Percentiles rank a stretch among this genome's conserved stretches.
Conservation (phyloP, 129 eudicot genomes). For the Artemisia argyi region DNA sequence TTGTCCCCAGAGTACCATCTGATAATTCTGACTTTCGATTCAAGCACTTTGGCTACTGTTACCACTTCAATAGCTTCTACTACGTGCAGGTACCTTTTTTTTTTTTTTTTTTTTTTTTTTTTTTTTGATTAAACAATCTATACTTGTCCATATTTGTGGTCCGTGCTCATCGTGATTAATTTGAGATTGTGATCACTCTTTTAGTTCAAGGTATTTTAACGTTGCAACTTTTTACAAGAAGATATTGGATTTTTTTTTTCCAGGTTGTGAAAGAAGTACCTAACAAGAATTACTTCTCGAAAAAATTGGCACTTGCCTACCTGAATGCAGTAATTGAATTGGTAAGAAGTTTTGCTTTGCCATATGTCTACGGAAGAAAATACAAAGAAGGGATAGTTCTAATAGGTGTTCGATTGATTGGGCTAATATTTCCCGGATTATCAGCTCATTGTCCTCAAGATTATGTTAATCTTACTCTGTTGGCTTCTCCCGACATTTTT, state of each 20-base stretch:
- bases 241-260: conserved; percentile 7
- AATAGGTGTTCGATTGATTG: conserved; percentile 23
- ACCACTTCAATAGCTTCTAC: conserved; percentile 48
- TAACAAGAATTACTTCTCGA: conserved; percentile 45
- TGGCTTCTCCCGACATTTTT: conserved; percentile 27
- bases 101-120: too few species aligned
- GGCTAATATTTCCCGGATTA: conserved; percentile 29
- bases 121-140: too few species aligned
- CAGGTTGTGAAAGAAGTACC: conserved; percentile 45
- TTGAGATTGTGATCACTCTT: too few species aligned
- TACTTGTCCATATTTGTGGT: too few species aligned
- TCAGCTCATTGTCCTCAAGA: conserved; percentile 47
- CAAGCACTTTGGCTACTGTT: conserved; percentile 59
- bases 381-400: conserved; percentile 42
- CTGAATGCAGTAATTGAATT: conserved; percentile 42
- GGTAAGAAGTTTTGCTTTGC: conserved; percentile 34
- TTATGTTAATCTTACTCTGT: conserved; percentile 48
- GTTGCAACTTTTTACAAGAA: too few species aligned
- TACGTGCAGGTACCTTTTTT: conserved; percentile 23
- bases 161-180: too few species aligned
- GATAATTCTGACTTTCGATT: conserved; percentile 33
- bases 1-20: conserved; percentile 54
- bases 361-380: conserved; percentile 22
- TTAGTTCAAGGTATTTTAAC: too few species aligned
- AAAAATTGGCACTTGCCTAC: conserved; percentile 20